A percentile compares a stretch with the other conserved stretches of the same genome.
These are phyloP conservation scores for Aspergillus sclerotialis DNA, from an alignment of 2,329 filamentous ascomycete genomes.

Conservation along the genomic window DNA sequence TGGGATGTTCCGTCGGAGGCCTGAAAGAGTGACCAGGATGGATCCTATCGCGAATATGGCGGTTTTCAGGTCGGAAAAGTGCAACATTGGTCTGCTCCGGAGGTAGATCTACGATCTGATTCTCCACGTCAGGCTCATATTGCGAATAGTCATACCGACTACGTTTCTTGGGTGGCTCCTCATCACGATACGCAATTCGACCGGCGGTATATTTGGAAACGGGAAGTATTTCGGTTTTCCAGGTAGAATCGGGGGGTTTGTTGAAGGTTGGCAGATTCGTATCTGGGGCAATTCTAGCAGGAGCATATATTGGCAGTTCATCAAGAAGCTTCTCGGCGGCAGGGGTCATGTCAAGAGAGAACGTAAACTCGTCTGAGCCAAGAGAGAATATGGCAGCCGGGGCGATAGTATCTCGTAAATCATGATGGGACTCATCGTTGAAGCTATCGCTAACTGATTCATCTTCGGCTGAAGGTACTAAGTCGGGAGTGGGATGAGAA, in stretches of 20 bases:
- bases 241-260: constrained; percentile 60
- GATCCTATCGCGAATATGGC: constrained; percentile 78
- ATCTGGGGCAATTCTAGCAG: constrained; percentile 49
- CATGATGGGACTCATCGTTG: constrained; percentile 37
- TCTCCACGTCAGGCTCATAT: constrained; percentile 60
- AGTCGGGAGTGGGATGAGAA: constrained; percentile 57
- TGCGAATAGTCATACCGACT: constrained; percentile 77
- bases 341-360: constrained; percentile 66
- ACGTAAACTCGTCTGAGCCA: constrained; percentile 74
- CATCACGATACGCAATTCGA: constrained; percentile 63
- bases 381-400: constrained; percentile 78
- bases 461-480: constrained; percentile 57
- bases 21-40: constrained; percentile 89
- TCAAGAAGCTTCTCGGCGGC: constrained; percentile 69
- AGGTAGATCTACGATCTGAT: constrained; percentile 45
- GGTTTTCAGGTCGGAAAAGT: constrained; percentile 83
- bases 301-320: constrained; percentile 73
- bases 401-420: constrained; percentile 40
- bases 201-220: constrained; percentile 82
- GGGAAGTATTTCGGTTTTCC: constrained; percentile 71
- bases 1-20: constrained; percentile 81
- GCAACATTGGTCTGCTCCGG: constrained; percentile 72
- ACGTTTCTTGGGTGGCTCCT: constrained; percentile 63
- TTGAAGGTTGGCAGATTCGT: constrained; percentile 53
- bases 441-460: constrained; percentile 48